These are phyloP conservation scores for Phytophthora multivora DNA, from an alignment of 352 stramenopile species.

Conservation along the genomic window DNA sequence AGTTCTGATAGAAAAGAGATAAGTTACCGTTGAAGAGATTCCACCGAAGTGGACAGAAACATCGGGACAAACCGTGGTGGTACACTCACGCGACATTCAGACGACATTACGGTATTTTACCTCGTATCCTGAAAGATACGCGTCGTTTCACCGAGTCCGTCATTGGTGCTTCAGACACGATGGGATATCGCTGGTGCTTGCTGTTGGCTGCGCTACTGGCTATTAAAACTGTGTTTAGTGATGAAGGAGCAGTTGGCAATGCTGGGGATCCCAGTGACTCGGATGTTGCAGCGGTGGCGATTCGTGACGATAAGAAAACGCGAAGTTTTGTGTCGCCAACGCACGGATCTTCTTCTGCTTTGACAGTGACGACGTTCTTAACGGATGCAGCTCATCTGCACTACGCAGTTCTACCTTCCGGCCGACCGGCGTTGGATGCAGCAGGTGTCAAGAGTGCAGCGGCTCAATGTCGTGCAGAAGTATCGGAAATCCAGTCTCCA, in stretches of 20 bases:
- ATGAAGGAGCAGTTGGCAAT: constrained; percentile 2
- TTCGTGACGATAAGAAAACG: constrained; percentile 21
- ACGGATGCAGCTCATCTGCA: constrained; percentile 76
- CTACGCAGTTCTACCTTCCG: constrained; percentile 59
- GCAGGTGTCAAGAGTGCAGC: constrained; percentile 50
- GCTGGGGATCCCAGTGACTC: background rate
- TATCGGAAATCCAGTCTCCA: constrained; percentile 6
- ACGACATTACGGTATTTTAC: too few relatives aligned
- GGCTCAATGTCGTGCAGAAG: constrained; percentile 25
- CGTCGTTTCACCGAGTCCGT: too few relatives aligned
- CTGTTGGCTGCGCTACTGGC: constrained; percentile 5
- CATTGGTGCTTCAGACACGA: constrained; percentile 4
- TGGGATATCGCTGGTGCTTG: constrained; percentile 3
- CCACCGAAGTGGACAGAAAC: constrained; percentile 1
- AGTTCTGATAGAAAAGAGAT: too few relatives aligned
- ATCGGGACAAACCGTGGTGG: background rate
- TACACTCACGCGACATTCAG: constrained; percentile 2
- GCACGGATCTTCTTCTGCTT: constrained; percentile 40
- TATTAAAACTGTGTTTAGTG: background rate
- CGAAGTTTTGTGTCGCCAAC: constrained; percentile 62
- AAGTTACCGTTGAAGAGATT: background rate
- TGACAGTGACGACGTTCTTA: constrained; percentile 77
- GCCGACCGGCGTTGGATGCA: constrained; percentile 46
- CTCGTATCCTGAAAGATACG: background rate
- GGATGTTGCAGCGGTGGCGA: background rate